phyloP scores from a whole-genome alignment of 306 rosid genomes.

The Lablab purpureus region DNA sequence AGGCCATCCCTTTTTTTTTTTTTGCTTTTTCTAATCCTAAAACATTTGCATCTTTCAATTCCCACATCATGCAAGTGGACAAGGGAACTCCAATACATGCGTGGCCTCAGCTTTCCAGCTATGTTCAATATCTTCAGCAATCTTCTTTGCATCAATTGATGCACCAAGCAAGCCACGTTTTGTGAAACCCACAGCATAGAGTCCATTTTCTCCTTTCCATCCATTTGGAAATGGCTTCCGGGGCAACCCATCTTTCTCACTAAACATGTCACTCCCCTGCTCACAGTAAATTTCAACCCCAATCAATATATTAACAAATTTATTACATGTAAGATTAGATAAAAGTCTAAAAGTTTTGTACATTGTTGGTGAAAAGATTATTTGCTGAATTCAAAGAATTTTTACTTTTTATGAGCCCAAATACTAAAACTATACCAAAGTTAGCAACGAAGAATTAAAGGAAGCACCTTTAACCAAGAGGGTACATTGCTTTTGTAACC shows the following conservation, averaged over 20 bases:
- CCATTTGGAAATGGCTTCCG: conserved; percentile 74
- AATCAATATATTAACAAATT: too few species aligned
- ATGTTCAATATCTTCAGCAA: conserved; percentile 74
- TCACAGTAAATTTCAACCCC: conserved; percentile 5
- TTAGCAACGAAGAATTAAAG: conserved; percentile 27
- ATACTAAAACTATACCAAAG: conserved; percentile 5
- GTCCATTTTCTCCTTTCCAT: conserved; percentile 81
- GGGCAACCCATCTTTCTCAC: conserved; percentile 79
- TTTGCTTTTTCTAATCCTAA: conserved; percentile 13
- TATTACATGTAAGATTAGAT: too few species aligned
- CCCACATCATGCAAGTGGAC: conserved; percentile 50
- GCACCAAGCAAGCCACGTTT: conserved; percentile 92
- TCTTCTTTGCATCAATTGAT: conserved; percentile 72
- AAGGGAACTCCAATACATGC: conserved; percentile 40
- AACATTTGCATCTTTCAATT: conserved; percentile 3
- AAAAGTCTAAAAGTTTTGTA: neutral
- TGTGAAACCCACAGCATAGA: conserved; percentile 84
- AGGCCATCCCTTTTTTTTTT: neutral
- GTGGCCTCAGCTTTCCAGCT: conserved; percentile 65
- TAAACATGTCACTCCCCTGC: conserved; percentile 72
- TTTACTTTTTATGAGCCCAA: neutral
- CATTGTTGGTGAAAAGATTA: neutral
- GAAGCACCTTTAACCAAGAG: conserved; percentile 79
- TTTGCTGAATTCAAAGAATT: neutral
- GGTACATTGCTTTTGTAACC: conserved; percentile 88